Base-by-base conservation (phyloP, 2,329 filamentous ascomycete species). In the Plectosphaerella cucumerina region DNA sequence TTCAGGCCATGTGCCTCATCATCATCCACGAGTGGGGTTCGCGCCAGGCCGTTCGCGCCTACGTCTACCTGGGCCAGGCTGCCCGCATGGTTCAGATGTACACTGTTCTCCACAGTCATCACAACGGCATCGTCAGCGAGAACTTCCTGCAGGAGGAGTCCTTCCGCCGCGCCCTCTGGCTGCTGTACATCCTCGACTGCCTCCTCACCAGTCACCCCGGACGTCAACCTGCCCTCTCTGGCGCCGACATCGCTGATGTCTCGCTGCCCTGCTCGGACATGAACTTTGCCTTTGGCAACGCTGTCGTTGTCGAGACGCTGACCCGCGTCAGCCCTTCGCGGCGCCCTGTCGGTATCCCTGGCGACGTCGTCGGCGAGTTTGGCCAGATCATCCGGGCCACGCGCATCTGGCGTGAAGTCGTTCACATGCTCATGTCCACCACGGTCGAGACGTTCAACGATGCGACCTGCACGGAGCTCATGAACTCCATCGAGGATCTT, bases 41-140 rank as follows among this genome's bases (percentile, higher is more conserved):
- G 51, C 69, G 81, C 41, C 83, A 82, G 62, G 81, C 81, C 35
- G 78, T 84, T 26, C 78, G 81, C 17, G 81, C 81, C 54, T 84
- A 84, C 70, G 77, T 82, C 62, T 83, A 83, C 61, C 72, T 84
- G 21, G 81, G 81, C 56, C 80, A 84, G 61, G 81, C 81, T 31
- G 76, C 79, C n/a, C 78, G 81, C 53, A 83, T 84, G 80, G 74
- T 81, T 31, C 81, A 84, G 67, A 84, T 84, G 81, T 82, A 78
- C 59, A 75, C 79, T 55, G 78, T 84, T 50, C 74, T 84, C 44
- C 78, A 81, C 58, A 73, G 72, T 39, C 79, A 81, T 57, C 75
- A 79, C 56, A 66, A 70, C 41, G 70, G 73, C 15, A 63, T 67
- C 35, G 77, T 80, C 39, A 59, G 75, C n/a, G 80, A 83, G 57